Evolutionary conservation across 176 grass and related monocot genomes (phyloP).

Genomic region (Aegilops sharonensis): DNA sequence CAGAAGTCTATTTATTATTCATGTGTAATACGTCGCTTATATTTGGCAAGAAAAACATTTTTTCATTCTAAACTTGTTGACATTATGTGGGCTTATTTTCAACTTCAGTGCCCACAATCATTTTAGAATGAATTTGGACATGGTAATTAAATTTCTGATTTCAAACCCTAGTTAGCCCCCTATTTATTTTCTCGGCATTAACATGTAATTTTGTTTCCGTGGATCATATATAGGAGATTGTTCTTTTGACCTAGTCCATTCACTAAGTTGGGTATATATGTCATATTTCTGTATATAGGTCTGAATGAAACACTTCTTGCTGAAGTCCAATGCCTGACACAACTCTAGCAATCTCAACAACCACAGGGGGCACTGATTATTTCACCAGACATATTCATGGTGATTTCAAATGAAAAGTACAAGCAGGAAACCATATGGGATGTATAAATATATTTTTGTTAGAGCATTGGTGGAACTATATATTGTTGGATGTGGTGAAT

Average conservation of each 20-base stretch:
- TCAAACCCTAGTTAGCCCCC: not conserved
- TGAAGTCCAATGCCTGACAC: conserved; percentile 25
- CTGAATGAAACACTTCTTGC: conserved; percentile 46
- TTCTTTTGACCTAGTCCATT: not conserved
- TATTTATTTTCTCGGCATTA: not conserved
- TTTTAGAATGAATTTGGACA: too few relatives aligned
- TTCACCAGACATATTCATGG: not conserved
- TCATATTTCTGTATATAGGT: conserved; percentile 22
- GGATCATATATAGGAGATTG: not conserved
- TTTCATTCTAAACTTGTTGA: too few relatives aligned
- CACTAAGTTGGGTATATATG: not conserved
- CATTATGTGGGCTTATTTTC: too few relatives aligned
- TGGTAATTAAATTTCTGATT: not conserved
- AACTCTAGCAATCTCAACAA: conserved; percentile 4
- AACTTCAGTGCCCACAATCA: too few relatives aligned
- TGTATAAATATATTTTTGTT: not conserved
- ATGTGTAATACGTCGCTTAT: too few relatives aligned
- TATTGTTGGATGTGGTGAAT: not conserved
- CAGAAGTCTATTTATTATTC: too few relatives aligned
- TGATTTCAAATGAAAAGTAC: not conserved
- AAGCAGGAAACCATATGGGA: not conserved
- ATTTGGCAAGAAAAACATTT: too few relatives aligned
- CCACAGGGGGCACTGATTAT: not conserved
- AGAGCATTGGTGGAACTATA: not conserved
- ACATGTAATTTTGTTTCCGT: not conserved